phyloP scores from a whole-genome alignment of 345 rosid genomes.

The Adansonia digitata region DNA sequence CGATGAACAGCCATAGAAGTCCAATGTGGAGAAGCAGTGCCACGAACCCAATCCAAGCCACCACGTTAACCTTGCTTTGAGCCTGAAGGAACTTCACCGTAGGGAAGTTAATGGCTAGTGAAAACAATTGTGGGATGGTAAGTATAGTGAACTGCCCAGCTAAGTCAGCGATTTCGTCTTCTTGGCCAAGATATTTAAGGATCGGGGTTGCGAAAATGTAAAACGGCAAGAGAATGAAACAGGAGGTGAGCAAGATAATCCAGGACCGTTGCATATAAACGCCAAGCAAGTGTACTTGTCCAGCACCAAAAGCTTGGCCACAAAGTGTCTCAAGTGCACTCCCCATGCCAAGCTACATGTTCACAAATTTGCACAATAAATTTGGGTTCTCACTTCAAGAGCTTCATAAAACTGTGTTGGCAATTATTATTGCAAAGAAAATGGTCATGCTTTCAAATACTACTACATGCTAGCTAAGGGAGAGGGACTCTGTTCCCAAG shows the following conservation, averaged over 20 bases:
- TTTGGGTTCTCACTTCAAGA: neutral
- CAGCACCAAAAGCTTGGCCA: conserved; percentile 92
- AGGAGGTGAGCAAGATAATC: conserved; percentile 44
- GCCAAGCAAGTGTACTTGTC: conserved; percentile 67
- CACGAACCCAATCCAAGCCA: conserved; percentile 53
- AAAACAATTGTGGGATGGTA: conserved; percentile 59
- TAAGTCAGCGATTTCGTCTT: conserved; percentile 40
- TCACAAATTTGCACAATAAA: neutral
- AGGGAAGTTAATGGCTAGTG: conserved; percentile 51
- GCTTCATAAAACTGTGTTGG: neutral
- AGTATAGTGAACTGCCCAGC: conserved; percentile 56
- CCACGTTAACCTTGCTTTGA: conserved; percentile 51
- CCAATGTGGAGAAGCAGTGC: conserved; percentile 38
- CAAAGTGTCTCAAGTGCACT: conserved; percentile 89
- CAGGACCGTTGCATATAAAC: conserved; percentile 81
- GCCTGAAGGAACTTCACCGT: conserved; percentile 45
- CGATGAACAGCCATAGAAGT: conserved; percentile 46
- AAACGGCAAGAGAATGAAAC: conserved; percentile 47
- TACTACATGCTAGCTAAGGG: neutral
- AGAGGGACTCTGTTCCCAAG: neutral
- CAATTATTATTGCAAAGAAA: neutral
- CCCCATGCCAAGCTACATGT: conserved; percentile 80
- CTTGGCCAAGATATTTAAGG: conserved; percentile 55
- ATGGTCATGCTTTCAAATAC: neutral
- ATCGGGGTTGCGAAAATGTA: conserved; percentile 64